Base-by-base conservation (phyloP, 2,329 filamentous ascomycete species). In the Claviceps monticola region DNA sequence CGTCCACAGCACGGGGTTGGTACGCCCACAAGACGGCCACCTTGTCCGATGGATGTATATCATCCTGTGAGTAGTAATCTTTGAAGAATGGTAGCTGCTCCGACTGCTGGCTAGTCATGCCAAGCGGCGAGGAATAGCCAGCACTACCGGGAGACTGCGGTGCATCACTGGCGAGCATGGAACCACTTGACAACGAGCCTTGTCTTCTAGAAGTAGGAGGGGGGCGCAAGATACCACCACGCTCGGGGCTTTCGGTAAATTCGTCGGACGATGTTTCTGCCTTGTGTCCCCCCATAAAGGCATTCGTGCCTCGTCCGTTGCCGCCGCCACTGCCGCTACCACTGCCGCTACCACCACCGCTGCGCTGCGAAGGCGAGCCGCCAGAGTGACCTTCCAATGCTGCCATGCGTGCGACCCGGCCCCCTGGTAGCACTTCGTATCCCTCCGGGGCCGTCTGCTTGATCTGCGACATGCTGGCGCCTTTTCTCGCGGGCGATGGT, bases 11-110 rank as follows among this genome's bases (percentile, higher is more conserved):
- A 37, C 93, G 86, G 37, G 93, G 91, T 60, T 95, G 88, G 67
- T 98, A 98, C 2, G 93, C 91, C 93, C 93, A 98, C 14, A 98
- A 77, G 2, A 89, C 88, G 14, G 93, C 80, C 43, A 98, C 91
- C 54, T 85, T 84, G 61, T 97, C 90, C 52, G 87, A 85, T 0
- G 91, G 86, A 61, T 91, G 88, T 53, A 98, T 95, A 60, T 97
- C 90, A 61, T 97, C 93, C 60, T 91, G 84, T 2, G 91, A 97
- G 65, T 98, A 98, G 68, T 98, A 98, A 67, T 98, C 93, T 64
- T 95, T 95, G 80, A 98, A 98, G 64, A 89, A 95, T 4, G 87
- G 84, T 51, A 98, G 72, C 66, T 97, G 93, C 68, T 98, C 93
- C 0, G 91, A 97, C 65, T 96, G 89, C 54, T 91, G 88, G 60